Conservation (phyloP, 345 rosid genomes). For the Citrus trifoliata region DNA sequence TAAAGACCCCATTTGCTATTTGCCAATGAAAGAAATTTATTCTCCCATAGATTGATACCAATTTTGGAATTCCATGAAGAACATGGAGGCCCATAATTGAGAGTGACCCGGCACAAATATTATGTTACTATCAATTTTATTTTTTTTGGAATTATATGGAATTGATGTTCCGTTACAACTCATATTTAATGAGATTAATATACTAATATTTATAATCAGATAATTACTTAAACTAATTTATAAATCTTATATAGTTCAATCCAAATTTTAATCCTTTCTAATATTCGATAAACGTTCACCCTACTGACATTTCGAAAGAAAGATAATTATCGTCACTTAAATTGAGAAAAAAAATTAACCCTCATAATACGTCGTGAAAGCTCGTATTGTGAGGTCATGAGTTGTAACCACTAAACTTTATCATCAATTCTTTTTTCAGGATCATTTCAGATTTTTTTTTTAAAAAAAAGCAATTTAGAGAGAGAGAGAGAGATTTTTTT, state of each 20-base stretch:
- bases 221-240: too few species aligned
- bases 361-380: rapidly evolving
- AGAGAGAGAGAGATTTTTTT: too few species aligned
- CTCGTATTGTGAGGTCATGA: too few species aligned
- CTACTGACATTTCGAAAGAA: too few species aligned
- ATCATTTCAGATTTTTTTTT: neutral
- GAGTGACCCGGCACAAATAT: neutral
- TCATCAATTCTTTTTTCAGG: neutral
- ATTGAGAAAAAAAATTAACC: too few species aligned
- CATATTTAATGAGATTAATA: too few species aligned
- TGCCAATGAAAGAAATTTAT: neutral
- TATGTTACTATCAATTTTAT: neutral
- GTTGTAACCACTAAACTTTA: neutral
- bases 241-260: too few species aligned
- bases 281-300: rapidly evolving
- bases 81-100: neutral
- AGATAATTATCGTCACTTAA: rapidly evolving
- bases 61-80: neutral
- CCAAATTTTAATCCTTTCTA: too few species aligned
- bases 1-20: neutral
- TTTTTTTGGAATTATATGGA: too few species aligned
- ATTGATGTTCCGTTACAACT: too few species aligned
- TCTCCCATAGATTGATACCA: neutral
- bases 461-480: too few species aligned
- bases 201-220: too few species aligned